Percentiles rank a stretch among this genome's conserved stretches.
phyloP scores from a whole-genome alignment of 2,329 filamentous ascomycete species.

The Onygena corvina region DNA sequence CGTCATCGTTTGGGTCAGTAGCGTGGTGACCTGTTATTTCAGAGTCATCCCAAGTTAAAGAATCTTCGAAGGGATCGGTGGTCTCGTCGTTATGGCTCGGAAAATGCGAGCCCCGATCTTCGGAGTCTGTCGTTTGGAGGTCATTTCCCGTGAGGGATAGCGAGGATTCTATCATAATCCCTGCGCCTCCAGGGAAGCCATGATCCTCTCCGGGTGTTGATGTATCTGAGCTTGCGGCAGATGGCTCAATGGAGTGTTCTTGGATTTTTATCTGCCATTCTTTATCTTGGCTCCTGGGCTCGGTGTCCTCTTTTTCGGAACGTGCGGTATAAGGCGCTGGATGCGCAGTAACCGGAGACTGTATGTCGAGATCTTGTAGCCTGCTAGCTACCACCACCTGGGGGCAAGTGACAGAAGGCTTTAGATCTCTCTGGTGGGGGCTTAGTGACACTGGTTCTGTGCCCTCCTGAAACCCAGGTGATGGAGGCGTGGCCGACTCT shows the following conservation, averaged over 20 bases:
- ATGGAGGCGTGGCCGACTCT: conserved; percentile 22
- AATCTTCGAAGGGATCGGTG: conserved; percentile 20
- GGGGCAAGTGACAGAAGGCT: conserved; percentile 17
- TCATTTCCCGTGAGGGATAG: background rate
- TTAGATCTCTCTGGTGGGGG: conserved; percentile 20
- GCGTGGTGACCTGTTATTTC: conserved; percentile 52
- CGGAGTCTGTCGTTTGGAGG: background rate
- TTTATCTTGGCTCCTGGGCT: background rate
- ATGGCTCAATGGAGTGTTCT: background rate
- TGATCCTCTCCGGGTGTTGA: background rate
- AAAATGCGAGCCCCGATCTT: background rate
- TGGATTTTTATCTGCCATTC: background rate
- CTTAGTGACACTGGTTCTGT: background rate
- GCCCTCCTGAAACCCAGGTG: background rate
- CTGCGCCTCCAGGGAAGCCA: background rate
- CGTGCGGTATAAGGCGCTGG: too few relatives aligned
- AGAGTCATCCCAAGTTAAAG: conserved; percentile 44
- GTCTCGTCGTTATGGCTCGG: background rate
- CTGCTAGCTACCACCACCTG: conserved; percentile 30
- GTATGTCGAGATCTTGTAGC: conserved; percentile 31
- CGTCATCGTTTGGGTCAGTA: conserved; percentile 48
- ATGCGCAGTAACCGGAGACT: conserved; percentile 1
- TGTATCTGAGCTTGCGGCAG: background rate
- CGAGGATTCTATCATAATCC: background rate
- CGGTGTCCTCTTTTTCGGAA: background rate